Conservation (phyloP, 257 asterid genomes). For the Paulownia fortunei region DNA sequence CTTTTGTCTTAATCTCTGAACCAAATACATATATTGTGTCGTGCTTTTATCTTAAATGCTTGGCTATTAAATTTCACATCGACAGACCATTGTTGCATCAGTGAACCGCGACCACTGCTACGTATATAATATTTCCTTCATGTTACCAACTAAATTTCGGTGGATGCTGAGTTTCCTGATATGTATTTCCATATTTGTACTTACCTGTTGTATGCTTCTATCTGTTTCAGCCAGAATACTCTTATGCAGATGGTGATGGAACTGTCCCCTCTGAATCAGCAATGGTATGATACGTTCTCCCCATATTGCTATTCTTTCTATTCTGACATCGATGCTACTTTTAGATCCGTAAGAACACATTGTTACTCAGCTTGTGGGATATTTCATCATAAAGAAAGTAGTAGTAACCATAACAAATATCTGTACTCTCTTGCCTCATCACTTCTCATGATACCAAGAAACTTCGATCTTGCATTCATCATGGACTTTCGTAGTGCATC, state of each 20-base stretch:
- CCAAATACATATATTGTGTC: no score
- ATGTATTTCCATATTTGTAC: no score
- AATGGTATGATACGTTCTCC: slow-evolving; percentile 45
- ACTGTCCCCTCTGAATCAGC: slow-evolving; percentile 90
- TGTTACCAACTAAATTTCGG: neutral
- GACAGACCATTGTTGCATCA: no score
- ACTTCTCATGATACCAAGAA: no score
- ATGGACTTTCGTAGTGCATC: neutral
- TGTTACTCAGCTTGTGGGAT: neutral
- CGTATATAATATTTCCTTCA: neutral
- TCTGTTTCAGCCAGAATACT: slow-evolving; percentile 69
- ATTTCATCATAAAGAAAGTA: neutral
- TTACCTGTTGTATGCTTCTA: neutral
- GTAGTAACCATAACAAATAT: neutral
- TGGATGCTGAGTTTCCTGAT: neutral
- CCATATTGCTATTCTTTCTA: neutral
- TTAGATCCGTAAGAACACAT: neutral
- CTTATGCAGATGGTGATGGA: slow-evolving; percentile 83
- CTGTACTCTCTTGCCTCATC: neutral
- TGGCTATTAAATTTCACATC: no score
- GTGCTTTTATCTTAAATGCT: no score
- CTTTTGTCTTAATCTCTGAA: neutral
- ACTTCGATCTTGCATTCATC: no score
- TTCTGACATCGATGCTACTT: neutral
- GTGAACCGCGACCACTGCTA: no score